Conservation (phyloP, 345 rosid species). For the Citrus unshiu region DNA sequence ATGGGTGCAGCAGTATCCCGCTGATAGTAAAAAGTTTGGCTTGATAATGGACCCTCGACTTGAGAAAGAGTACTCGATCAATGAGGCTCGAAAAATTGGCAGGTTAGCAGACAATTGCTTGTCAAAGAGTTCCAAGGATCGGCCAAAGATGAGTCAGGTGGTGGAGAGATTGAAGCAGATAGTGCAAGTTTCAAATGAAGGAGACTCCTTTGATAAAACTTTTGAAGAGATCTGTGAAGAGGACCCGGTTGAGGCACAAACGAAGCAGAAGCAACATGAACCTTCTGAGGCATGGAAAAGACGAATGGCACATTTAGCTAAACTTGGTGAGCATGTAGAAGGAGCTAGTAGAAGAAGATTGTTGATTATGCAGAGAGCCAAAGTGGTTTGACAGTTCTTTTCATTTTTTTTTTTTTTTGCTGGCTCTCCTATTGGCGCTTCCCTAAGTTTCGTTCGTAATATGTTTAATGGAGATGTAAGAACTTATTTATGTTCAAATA, state of each 20-base stretch:
- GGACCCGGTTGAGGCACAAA: conserved; percentile 18
- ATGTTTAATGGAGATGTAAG: background rate
- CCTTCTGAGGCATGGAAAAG: conserved; percentile 52
- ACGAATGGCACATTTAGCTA: conserved; percentile 53
- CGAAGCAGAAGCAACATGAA: background rate
- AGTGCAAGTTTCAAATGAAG: conserved; percentile 33
- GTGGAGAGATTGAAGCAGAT: conserved; percentile 56
- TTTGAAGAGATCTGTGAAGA: conserved; percentile 17
- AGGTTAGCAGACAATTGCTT: conserved; percentile 71
- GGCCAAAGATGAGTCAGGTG: conserved; percentile 66
- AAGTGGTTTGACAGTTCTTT: conserved; percentile 25
- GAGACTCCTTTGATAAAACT: conserved; percentile 7
- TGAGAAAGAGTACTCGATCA: conserved; percentile 43
- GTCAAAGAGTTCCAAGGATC: conserved; percentile 54
- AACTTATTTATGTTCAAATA: background rate
- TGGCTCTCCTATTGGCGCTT: background rate
- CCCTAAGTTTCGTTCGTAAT: background rate
- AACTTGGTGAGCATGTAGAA: conserved; percentile 46
- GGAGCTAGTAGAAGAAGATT: conserved; percentile 46
- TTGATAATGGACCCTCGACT: conserved; percentile 68
- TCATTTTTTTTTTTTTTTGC: background rate
- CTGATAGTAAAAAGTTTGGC: conserved; percentile 52
- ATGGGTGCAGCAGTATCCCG: conserved; percentile 77
- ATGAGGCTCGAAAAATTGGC: conserved; percentile 58
- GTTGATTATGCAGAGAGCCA: conserved; percentile 45